Conservation (phyloP, 768 basidiomycete genomes). For the Xanthoconium purpureum region DNA sequence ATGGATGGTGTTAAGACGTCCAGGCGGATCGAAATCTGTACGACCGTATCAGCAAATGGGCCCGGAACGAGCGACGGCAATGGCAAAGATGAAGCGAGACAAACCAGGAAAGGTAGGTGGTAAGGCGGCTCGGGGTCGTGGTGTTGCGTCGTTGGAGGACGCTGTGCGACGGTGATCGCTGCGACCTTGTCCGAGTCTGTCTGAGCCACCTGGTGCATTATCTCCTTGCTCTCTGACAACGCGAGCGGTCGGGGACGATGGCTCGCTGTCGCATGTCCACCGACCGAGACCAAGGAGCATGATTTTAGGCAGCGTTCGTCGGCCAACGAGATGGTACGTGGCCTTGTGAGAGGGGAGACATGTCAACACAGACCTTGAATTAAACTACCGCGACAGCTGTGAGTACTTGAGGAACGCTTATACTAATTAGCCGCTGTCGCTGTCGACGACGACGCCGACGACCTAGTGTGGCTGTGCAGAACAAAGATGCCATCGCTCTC, state of each 20-base stretch:
- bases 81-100: conserved; percentile 11
- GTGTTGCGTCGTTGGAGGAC: conserved; percentile 50
- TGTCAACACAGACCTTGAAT: conserved; percentile 22
- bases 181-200: conserved; percentile 7
- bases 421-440: conserved; percentile 6
- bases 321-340: conserved; percentile 2
- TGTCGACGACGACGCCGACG: not conserved
- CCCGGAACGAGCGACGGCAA: conserved; percentile 8
- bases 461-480: conserved; percentile 21
- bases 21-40: conserved; percentile 13
- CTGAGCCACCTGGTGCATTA: conserved; percentile 1
- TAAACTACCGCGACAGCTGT: conserved; percentile 7
- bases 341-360: not conserved
- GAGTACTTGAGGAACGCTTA: not conserved
- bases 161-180: conserved; percentile 28
- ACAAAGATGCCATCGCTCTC: conserved; percentile 51
- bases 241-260: conserved; percentile 12
- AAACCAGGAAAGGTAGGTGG: conserved; percentile 19
- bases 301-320: not conserved
- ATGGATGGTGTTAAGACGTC: conserved; percentile 10
- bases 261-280: conserved; percentile 23
- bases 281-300: conserved; percentile 25
- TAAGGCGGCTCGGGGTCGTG: conserved; percentile 40
- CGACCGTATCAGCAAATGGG: conserved; percentile 6
- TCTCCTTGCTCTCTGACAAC: conserved; percentile 5